Conservation (phyloP, 2,329 filamentous ascomycete genomes). For the Endothia cerciana region DNA sequence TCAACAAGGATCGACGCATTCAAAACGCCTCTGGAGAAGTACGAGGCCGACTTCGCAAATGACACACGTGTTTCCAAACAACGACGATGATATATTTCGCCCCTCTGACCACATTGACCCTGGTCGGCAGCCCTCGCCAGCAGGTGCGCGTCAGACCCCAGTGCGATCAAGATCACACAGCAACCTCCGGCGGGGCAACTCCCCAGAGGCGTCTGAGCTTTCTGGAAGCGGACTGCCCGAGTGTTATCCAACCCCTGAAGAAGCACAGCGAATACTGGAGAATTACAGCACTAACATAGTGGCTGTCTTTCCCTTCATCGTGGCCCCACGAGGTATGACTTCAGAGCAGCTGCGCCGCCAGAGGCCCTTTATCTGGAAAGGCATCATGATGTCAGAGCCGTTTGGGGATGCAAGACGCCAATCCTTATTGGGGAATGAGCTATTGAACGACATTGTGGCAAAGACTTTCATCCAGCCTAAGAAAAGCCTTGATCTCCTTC, state of each 20-base stretch:
- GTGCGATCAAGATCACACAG: not conserved
- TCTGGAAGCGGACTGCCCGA: not conserved
- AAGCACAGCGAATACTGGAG: slow-evolving; percentile 46
- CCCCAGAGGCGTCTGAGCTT: not conserved
- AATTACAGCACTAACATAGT: slow-evolving; percentile 41
- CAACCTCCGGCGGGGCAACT: not conserved
- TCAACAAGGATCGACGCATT: not conserved
- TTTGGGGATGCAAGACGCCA: slow-evolving; percentile 50
- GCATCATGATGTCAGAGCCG: slow-evolving; percentile 49
- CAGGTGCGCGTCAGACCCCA: not conserved
- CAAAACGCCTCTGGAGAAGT: not conserved
- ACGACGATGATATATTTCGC: not conserved
- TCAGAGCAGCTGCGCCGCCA: slow-evolving; percentile 42
- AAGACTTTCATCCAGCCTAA: slow-evolving; percentile 47
- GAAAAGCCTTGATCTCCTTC: slow-evolving; percentile 51
- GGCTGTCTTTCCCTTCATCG: slow-evolving; percentile 50
- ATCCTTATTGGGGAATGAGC: slow-evolving; percentile 46
- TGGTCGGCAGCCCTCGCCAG: not conserved
- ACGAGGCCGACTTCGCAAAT: not conserved
- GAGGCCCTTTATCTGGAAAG: slow-evolving; percentile 54
- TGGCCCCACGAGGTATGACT: slow-evolving; percentile 43
- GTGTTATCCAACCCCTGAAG: slow-evolving; percentile 31
- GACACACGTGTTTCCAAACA: not conserved
- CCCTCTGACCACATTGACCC: not conserved
- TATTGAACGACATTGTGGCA: slow-evolving; percentile 48